phyloP scores from a whole-genome alignment of 768 basidiomycete genomes.

The Russula emetica region DNA sequence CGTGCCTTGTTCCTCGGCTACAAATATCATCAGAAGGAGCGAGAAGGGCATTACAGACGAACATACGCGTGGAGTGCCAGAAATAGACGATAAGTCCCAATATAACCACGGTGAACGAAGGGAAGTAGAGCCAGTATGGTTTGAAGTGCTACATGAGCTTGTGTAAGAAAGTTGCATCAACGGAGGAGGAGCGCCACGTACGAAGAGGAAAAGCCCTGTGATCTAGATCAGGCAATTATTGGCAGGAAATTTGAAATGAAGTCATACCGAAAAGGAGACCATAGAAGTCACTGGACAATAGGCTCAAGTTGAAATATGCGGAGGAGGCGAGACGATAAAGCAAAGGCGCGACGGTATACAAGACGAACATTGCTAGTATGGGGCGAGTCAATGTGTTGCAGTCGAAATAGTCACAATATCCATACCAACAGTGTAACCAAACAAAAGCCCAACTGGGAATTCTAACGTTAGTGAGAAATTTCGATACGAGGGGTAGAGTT shows the following conservation, averaged over 20 bases:
- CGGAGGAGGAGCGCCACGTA: slow-evolving; percentile 32
- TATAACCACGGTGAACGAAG: slow-evolving; percentile 67
- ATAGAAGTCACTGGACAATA: slow-evolving; percentile 87
- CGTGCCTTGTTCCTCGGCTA: slow-evolving; percentile 73
- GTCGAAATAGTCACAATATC: background rate
- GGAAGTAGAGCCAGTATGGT: slow-evolving; percentile 89
- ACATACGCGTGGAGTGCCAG: slow-evolving; percentile 79
- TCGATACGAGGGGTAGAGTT: background rate
- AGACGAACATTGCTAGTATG: slow-evolving; percentile 71
- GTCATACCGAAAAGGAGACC: slow-evolving; percentile 65
- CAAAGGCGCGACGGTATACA: slow-evolving; percentile 83
- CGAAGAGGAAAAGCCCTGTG: slow-evolving; percentile 50
- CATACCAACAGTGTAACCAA: slow-evolving; percentile 47
- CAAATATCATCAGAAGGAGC: slow-evolving; percentile 6
- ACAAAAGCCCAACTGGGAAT: slow-evolving; percentile 45
- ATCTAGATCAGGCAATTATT: background rate
- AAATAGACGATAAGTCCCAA: slow-evolving; percentile 77
- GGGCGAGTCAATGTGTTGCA: background rate
- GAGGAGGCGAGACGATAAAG: slow-evolving; percentile 84
- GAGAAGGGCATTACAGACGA: background rate
- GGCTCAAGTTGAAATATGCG: slow-evolving; percentile 77
- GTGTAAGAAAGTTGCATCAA: slow-evolving; percentile 2
- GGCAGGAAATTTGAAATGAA: slow-evolving; percentile 6
- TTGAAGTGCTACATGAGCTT: slow-evolving; percentile 54
- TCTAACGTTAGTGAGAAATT: slow-evolving; percentile 11